phyloP scores from a whole-genome alignment of 805 yeast species.

The Saturnispora galanensis region DNA sequence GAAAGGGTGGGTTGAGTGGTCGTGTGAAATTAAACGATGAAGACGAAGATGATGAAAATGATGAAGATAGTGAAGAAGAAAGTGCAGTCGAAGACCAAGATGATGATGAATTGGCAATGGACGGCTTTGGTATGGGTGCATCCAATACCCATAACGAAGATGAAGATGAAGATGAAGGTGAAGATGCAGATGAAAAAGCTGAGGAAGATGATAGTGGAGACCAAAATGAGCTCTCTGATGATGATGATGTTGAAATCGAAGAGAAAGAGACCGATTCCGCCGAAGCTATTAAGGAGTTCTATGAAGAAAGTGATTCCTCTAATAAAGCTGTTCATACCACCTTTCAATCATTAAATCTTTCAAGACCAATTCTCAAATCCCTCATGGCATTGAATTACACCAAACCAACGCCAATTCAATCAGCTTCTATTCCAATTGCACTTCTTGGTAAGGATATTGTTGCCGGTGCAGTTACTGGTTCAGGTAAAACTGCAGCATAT shows the following conservation, averaged over 20 bases:
- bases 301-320: conserved; percentile 43
- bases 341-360: conserved; percentile 69
- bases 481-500: conserved; percentile 98
- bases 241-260: conserved; percentile 25
- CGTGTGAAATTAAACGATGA: conserved; percentile 24
- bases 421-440: conserved; percentile 89
- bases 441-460: conserved; percentile 90
- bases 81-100: conserved; percentile 20
- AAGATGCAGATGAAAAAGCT: conserved; percentile 27
- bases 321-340: conserved; percentile 41
- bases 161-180: conserved; percentile 15
- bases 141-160: conserved; percentile 20
- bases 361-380: conserved; percentile 86
- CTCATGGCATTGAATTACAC: conserved; percentile 70
- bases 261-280: conserved; percentile 50
- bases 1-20: conserved; percentile 60
- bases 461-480: conserved; percentile 99
- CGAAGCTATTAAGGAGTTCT: conserved; percentile 76
- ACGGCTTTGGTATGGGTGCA: conserved; percentile 33
- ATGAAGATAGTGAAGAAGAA: conserved; percentile 27
- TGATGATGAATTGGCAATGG: conserved; percentile 32
- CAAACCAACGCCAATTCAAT: conserved; percentile 91
- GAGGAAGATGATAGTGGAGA: conserved; percentile 26
- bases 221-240: conserved; percentile 21
- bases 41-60: conserved; percentile 26